phyloP scores from a whole-genome alignment of 257 asterid genomes.

The Solanum piurae region DNA sequence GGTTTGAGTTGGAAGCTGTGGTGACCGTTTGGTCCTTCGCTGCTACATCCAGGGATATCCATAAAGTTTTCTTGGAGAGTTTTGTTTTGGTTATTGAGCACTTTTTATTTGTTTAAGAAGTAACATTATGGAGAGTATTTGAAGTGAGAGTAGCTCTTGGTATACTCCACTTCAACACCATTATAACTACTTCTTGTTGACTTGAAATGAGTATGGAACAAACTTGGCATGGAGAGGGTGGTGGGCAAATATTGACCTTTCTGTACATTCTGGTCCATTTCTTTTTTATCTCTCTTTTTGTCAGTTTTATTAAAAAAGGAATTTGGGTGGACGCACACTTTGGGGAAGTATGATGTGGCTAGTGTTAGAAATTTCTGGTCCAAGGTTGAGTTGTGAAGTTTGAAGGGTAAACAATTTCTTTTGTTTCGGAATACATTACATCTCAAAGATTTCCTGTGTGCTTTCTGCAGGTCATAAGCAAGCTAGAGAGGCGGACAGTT shows the following conservation, averaged over 20 bases:
- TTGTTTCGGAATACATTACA: neutral
- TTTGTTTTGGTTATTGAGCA: neutral
- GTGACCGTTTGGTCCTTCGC: neutral
- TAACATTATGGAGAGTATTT: neutral
- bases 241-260: neutral
- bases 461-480: conserved; percentile 57
- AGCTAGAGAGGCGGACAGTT: conserved; percentile 56
- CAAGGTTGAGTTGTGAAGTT: neutral
- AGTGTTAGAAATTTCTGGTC: neutral
- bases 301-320: neutral
- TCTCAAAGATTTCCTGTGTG: neutral
- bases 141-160: neutral
- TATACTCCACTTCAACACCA: neutral
- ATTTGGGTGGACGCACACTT: neutral
- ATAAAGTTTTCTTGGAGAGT: neutral
- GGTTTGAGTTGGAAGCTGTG: neutral
- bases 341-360: neutral
- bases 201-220: neutral
- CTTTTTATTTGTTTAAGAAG: neutral
- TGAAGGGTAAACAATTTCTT: neutral
- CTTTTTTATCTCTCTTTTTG: neutral
- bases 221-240: neutral
- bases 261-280: neutral
- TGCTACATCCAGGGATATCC: neutral
- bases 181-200: neutral